Conservation (phyloP, 1,284 basidiomycete species). For the Ceraceosorus bombacis region DNA sequence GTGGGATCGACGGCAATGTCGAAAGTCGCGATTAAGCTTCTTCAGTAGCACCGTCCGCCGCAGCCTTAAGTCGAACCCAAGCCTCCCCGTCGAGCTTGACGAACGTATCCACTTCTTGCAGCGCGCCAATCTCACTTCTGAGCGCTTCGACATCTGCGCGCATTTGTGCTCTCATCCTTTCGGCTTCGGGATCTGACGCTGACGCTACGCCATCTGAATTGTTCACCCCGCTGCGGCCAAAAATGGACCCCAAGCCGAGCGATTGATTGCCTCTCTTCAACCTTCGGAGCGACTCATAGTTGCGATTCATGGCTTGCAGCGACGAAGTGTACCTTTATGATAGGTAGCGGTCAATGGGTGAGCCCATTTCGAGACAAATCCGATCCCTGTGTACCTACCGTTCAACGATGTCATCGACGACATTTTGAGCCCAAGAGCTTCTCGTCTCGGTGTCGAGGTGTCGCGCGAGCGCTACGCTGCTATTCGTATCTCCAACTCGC, state of each 20-base stretch:
- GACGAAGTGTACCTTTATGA: conserved; percentile 22
- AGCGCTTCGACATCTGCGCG: conserved; percentile 11
- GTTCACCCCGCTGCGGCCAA: conserved; percentile 1
- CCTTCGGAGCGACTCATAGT: conserved; percentile 36
- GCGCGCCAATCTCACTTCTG: no score
- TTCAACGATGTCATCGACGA: conserved; percentile 17
- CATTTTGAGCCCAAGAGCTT: conserved; percentile 10
- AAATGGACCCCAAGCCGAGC: conserved; percentile 2
- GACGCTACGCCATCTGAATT: background rate
- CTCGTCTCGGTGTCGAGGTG: conserved; percentile 16
- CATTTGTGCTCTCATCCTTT: conserved; percentile 13
- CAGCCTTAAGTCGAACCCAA: no score
- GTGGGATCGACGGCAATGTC: no score
- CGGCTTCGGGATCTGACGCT: conserved; percentile 10
- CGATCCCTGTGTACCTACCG: background rate
- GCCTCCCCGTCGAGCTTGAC: no score
- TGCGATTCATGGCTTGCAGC: conserved; percentile 38
- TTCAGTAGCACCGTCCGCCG: no score
- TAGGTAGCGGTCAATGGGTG: background rate
- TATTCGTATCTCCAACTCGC: background rate
- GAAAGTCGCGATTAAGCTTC: no score
- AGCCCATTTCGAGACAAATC: background rate
- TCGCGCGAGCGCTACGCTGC: conserved; percentile 6
- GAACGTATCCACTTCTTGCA: no score
- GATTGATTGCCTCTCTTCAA: conserved; percentile 24